Conservation (phyloP, 2,329 filamentous ascomycete species). For the Pseudovirgaria hyperparasitica region DNA sequence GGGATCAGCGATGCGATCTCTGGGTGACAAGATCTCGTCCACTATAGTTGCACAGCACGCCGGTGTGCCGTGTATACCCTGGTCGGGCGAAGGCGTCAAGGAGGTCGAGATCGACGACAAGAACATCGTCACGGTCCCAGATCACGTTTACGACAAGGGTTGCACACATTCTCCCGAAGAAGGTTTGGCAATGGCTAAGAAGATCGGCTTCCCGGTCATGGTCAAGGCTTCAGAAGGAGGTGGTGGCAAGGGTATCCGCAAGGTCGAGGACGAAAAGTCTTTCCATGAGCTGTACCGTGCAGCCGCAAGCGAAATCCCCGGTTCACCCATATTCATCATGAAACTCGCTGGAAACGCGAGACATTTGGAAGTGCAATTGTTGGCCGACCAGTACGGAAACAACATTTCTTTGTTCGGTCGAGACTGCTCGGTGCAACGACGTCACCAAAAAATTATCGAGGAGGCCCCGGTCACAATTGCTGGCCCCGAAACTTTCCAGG, state of each 20-base stretch:
- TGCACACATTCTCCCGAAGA: conserved; percentile 86
- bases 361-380: conserved; percentile 92
- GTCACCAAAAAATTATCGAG: conserved; percentile 99
- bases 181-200: conserved; percentile 70
- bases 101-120: conserved; percentile 64
- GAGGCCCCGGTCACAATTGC: conserved; percentile 97
- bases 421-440: conserved; percentile 96
- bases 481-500: conserved; percentile 74
- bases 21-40: conserved; percentile 98
- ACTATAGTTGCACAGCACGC: conserved; percentile 98
- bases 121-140: conserved; percentile 84
- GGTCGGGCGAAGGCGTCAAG: conserved; percentile 89
- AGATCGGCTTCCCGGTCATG: conserved; percentile 98
- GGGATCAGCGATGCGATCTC: conserved; percentile 94
- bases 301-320: conserved; percentile 92
- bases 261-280: conserved; percentile 72
- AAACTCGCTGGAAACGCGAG: conserved; percentile 93
- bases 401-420: conserved; percentile 97
- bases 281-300: conserved; percentile 88
- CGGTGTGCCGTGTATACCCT: conserved; percentile 93
- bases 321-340: conserved; percentile 99
- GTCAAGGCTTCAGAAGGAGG: conserved; percentile 99
- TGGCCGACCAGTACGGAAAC: conserved; percentile 98
- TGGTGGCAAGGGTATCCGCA: conserved; percentile 98
- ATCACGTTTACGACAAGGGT: conserved; percentile 75